These are phyloP conservation scores for Nissolia schottii DNA, from an alignment of 306 rosid genomes.

Conservation along the genomic window DNA sequence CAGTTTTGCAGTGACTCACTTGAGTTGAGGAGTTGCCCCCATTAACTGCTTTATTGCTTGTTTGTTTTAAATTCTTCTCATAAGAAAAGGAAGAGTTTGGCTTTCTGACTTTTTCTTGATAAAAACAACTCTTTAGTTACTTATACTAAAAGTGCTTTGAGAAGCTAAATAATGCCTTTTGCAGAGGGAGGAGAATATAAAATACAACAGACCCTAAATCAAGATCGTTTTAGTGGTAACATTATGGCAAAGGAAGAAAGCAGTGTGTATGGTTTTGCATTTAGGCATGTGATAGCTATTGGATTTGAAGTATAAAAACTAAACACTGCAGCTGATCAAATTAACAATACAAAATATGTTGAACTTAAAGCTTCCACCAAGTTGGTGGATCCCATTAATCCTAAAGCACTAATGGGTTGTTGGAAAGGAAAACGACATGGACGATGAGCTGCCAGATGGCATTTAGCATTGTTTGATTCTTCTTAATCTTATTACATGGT, in stretches of 20 bases:
- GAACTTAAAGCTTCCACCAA: constrained; percentile 16
- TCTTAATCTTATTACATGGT: not conserved
- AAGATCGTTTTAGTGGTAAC: not conserved
- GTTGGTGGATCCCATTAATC: constrained; percentile 23
- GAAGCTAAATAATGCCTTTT: too few relatives aligned
- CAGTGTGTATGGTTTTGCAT: not conserved
- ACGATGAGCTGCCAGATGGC: not conserved
- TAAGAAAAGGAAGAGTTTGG: too few relatives aligned
- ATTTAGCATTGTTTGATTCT: not conserved
- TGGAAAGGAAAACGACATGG: not conserved
- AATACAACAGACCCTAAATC: too few relatives aligned
- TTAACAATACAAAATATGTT: constrained; percentile 2
- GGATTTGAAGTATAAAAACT: not conserved
- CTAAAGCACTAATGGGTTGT: constrained; percentile 29
- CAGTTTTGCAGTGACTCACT: not conserved
- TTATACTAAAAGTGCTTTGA: too few relatives aligned
- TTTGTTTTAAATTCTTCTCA: too few relatives aligned
- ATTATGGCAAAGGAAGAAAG: not conserved
- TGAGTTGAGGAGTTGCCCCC: not conserved
- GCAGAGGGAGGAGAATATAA: too few relatives aligned
- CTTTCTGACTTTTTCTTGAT: too few relatives aligned
- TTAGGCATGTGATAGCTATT: not conserved
- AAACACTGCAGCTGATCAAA: not conserved
- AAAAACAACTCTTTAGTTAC: too few relatives aligned
- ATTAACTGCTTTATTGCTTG: not conserved